Conservation (phyloP, 1,139 yeast genomes). For the Saccharomyces hybrid region DNA sequence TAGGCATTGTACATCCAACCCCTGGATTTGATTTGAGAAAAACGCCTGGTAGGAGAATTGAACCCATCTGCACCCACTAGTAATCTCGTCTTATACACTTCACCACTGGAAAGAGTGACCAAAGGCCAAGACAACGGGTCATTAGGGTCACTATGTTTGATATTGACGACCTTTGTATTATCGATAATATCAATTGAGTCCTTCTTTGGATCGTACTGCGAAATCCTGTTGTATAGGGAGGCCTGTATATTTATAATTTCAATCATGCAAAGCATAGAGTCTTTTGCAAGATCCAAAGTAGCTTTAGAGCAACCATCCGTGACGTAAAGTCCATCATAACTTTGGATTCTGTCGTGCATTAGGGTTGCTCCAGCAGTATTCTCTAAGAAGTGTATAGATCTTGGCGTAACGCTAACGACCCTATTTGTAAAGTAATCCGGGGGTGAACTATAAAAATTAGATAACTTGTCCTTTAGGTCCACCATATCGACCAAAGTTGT, state of each 20-base stretch:
- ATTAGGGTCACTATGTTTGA: slow-evolving; percentile 29
- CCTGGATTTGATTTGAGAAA: slow-evolving; percentile 71
- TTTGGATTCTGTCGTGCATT: slow-evolving; percentile 64
- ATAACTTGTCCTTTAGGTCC: slow-evolving; percentile 44
- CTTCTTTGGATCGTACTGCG: slow-evolving; percentile 27
- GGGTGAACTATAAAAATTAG: slow-evolving; percentile 45
- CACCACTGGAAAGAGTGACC: slow-evolving; percentile 62
- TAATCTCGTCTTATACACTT: slow-evolving; percentile 56
- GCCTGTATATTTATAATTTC: slow-evolving; percentile 83
- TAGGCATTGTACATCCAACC: slow-evolving; percentile 89
- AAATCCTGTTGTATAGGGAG: slow-evolving; percentile 21
- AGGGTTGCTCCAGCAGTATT: slow-evolving; percentile 71
- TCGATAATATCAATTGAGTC: slow-evolving; percentile 45
- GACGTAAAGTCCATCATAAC: slow-evolving; percentile 74
- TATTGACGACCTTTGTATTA: slow-evolving; percentile 56
- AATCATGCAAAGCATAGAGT: slow-evolving; percentile 48
- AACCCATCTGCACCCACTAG: slow-evolving; percentile 97
- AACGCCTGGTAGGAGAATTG: slow-evolving; percentile 85
- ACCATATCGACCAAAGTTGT: slow-evolving; percentile 73
- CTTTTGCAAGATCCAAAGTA: slow-evolving; percentile 57
- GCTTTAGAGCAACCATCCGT: slow-evolving; percentile 78
- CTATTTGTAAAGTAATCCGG: slow-evolving; percentile 65
- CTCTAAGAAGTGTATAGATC: slow-evolving; percentile 58
- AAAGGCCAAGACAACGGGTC: slow-evolving; percentile 63
- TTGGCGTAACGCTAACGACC: slow-evolving; percentile 81